These are phyloP conservation scores for Starmera caribaea DNA, from an alignment of 805 yeast genomes.

Conservation along the genomic window DNA sequence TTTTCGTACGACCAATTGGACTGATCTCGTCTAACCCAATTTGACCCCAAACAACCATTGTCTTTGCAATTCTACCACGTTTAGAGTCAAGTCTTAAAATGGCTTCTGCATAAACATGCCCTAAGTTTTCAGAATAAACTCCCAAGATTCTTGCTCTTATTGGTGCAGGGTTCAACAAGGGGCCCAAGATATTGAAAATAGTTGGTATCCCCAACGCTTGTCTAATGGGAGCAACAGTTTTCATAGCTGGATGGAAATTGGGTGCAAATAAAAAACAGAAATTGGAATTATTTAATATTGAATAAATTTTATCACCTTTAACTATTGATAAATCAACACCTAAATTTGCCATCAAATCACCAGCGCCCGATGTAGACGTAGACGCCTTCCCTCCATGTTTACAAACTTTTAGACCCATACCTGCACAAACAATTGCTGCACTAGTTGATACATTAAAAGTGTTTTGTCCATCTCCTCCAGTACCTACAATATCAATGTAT, in stretches of 20 bases:
- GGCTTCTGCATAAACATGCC: constrained; percentile 77
- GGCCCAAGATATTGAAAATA: constrained; percentile 90
- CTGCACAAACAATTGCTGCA: constrained; percentile 89
- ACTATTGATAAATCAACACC: constrained; percentile 78
- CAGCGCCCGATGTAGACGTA: constrained; percentile 88
- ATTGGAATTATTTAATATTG: constrained; percentile 35
- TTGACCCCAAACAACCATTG: constrained; percentile 90
- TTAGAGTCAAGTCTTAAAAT: constrained; percentile 51
- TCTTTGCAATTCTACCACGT: constrained; percentile 33
- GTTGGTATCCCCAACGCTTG: constrained; percentile 80
- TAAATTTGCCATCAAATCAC: constrained; percentile 72
- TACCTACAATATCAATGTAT: constrained; percentile 87
- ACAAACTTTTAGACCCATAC: constrained; percentile 70
- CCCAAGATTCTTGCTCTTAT: constrained; percentile 77
- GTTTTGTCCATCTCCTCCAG: constrained; percentile 98
- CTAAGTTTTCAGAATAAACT: constrained; percentile 72
- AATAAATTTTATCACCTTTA: constrained; percentile 49
- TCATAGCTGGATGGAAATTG: constrained; percentile 89
- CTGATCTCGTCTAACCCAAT: constrained; percentile 91
- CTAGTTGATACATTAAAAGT: constrained; percentile 96
- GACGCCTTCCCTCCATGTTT: constrained; percentile 98
- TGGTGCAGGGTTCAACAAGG: constrained; percentile 86
- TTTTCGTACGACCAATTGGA: constrained; percentile 72
- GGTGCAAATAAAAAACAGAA: constrained; percentile 85
- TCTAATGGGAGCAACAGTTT: constrained; percentile 69